Evolutionary conservation across 495 filamentous ascomycete genomes (phyloP).

Genomic region (Parathielavia appendiculata): DNA sequence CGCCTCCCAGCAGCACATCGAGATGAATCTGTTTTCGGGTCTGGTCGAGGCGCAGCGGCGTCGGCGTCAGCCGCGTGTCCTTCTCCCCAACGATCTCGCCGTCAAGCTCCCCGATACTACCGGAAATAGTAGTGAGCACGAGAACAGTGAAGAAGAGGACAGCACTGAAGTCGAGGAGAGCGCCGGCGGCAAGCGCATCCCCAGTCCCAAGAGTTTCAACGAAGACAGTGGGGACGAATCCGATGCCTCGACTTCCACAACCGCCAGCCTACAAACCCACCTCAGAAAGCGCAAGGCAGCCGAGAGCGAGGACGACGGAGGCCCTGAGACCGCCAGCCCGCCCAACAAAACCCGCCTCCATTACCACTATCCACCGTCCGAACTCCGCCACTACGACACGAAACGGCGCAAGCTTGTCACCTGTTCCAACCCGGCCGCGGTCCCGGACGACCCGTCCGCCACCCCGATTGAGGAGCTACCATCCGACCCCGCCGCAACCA

Average conservation of each 20-base stretch:
- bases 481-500: neutral
- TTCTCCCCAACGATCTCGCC: slow-evolving; percentile 15
- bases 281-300: slow-evolving; percentile 25
- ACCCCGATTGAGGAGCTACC: neutral
- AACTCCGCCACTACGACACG: slow-evolving; percentile 16
- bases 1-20: slow-evolving; percentile 21
- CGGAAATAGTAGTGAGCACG: neutral
- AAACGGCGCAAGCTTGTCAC: slow-evolving; percentile 14
- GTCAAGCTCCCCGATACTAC: slow-evolving; percentile 2
- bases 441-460: slow-evolving; percentile 9
- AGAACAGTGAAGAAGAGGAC: slow-evolving; percentile 8
- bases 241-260: slow-evolving; percentile 24
- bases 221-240: slow-evolving; percentile 21
- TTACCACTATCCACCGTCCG: slow-evolving; percentile 12
- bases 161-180: neutral
- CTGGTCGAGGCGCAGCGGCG: slow-evolving; percentile 21
- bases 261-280: slow-evolving; percentile 22
- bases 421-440: slow-evolving; percentile 16
- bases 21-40: slow-evolving; percentile 25
- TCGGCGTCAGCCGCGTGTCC: slow-evolving; percentile 13
- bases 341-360: slow-evolving; percentile 25
- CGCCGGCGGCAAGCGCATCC: neutral
- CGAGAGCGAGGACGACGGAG: neutral
- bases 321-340: slow-evolving; percentile 1
- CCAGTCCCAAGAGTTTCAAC: neutral